Evolutionary conservation across 805 yeast species (phyloP), one percentile per base, ranked within the genome.

Genomic region (Aciculoconidium aculeatum): DNA sequence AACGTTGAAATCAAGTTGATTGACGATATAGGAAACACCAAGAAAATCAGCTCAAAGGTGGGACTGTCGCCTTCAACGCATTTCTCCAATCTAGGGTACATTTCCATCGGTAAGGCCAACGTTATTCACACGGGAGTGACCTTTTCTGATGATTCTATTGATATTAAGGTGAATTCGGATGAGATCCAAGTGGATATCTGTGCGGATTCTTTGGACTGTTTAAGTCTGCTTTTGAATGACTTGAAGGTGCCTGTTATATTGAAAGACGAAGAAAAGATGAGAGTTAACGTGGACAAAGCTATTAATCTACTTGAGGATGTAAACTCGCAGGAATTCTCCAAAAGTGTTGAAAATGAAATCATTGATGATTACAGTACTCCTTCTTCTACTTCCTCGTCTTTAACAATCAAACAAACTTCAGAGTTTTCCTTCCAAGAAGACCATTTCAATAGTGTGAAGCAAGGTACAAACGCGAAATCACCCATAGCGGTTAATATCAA

Each of bases 181-280:
- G 57, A 58, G 11, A 49, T 70, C 10, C 61, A 57, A 12, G 25
- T 80, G 1, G 77, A 75, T 15, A 34, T 79, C 3, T 87, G 96
- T 58, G 90, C 95, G 1, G 97, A 88, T 49, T 85, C 96, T 0
- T 67, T 77, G 0, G 80, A 84, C 44, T 73, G 90, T 8, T 52
- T 88, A 23, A 37, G 75, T 2, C 94, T 81, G 37, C 44, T 83
- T 6, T 39, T 79, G 7, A 77, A 73, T 35, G 95, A 86, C 44
- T 59, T 88, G 42, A 83, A 81, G 42, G 74, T 73, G 9, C 87
- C 88, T 0, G 53, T 83, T 1, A 53, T 66, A 5, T 76, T 80
- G 36, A 62, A 66, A 1, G 77, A 76, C 36, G 74, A 73, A 2
- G 72, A 73, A 19, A 82, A 77, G 51, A 80, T 70, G 49, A 72